These are phyloP conservation scores for Lactarius akahatsu DNA, from an alignment of 768 basidiomycete genomes.

Conservation along the genomic window DNA sequence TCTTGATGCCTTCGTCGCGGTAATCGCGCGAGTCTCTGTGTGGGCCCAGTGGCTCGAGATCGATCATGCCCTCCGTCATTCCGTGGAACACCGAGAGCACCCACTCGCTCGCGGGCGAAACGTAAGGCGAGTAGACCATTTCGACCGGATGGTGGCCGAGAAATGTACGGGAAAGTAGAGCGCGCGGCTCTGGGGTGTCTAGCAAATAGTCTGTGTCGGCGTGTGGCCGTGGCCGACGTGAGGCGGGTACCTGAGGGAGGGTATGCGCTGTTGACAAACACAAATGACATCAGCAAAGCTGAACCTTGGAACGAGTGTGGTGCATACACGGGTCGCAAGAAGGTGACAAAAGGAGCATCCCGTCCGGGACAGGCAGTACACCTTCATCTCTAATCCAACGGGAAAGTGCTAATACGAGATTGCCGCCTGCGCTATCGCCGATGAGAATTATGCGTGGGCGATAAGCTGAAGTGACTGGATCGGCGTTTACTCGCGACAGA, in stretches of 20 bases:
- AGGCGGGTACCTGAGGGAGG: slow-evolving; percentile 49
- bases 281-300: slow-evolving; percentile 11
- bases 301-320: slow-evolving; percentile 25
- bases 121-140: slow-evolving; percentile 38
- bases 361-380: slow-evolving; percentile 45
- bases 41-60: slow-evolving; percentile 33
- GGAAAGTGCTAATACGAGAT: slow-evolving; percentile 50
- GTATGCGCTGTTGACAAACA: slow-evolving; percentile 40
- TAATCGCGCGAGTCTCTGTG: slow-evolving; percentile 29
- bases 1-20: slow-evolving; percentile 29
- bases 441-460: slow-evolving; percentile 44
- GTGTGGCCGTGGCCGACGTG: slow-evolving; percentile 51
- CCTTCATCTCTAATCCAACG: slow-evolving; percentile 56
- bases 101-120: slow-evolving; percentile 37
- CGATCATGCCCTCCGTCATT: slow-evolving; percentile 30
- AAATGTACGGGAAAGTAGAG: slow-evolving; percentile 53
- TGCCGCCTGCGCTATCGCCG: slow-evolving; percentile 57
- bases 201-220: slow-evolving; percentile 50
- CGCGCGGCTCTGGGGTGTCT: slow-evolving; percentile 53
- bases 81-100: slow-evolving; percentile 39
- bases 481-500: not conserved
- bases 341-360: slow-evolving; percentile 47
- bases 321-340: slow-evolving; percentile 40
- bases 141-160: slow-evolving; percentile 43
- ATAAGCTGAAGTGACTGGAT: slow-evolving; percentile 25